phyloP scores from a whole-genome alignment of 768 basidiomycete genomes.

The Termitomyces sp. region DNA sequence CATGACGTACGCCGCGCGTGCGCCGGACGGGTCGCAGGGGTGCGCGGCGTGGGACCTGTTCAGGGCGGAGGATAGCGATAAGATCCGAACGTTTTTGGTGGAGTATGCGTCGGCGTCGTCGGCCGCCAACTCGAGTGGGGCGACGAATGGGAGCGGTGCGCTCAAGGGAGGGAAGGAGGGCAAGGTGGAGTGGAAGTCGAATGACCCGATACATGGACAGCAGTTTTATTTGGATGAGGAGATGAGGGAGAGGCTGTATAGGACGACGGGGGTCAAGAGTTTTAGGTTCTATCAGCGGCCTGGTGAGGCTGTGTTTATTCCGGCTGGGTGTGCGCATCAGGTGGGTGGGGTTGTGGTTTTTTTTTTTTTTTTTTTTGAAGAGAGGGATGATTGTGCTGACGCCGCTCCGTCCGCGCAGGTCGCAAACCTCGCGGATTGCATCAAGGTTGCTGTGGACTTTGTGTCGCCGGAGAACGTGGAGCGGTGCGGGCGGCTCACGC shows the following conservation, averaged over 20 bases:
- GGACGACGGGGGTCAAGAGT: slow-evolving; percentile 65
- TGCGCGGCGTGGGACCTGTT: slow-evolving; percentile 92
- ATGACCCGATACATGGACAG: slow-evolving; percentile 91
- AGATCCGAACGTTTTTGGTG: slow-evolving; percentile 64
- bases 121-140: too few species aligned
- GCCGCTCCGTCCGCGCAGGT: slow-evolving; percentile 50
- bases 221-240: slow-evolving; percentile 75
- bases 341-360: slow-evolving; percentile 24
- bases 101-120: too few species aligned
- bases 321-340: slow-evolving; percentile 91
- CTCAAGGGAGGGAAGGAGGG: not conserved
- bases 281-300: slow-evolving; percentile 86
- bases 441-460: slow-evolving; percentile 95
- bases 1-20: slow-evolving; percentile 67
- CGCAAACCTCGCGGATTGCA: slow-evolving; percentile 88
- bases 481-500: slow-evolving; percentile 79
- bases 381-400: too few species aligned
- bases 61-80: slow-evolving; percentile 74
- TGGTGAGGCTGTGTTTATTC: slow-evolving; percentile 93
- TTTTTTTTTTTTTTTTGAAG: too few species aligned
- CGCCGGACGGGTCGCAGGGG: slow-evolving; percentile 60
- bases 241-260: slow-evolving; percentile 62
- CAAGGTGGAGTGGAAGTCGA: slow-evolving; percentile 16
- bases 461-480: slow-evolving; percentile 90
- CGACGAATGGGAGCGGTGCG: not conserved